Evolutionary conservation across 495 filamentous ascomycete genomes (phyloP), one percentile per base, ranked within the genome.

Genomic region (Penicillium argentinense): DNA sequence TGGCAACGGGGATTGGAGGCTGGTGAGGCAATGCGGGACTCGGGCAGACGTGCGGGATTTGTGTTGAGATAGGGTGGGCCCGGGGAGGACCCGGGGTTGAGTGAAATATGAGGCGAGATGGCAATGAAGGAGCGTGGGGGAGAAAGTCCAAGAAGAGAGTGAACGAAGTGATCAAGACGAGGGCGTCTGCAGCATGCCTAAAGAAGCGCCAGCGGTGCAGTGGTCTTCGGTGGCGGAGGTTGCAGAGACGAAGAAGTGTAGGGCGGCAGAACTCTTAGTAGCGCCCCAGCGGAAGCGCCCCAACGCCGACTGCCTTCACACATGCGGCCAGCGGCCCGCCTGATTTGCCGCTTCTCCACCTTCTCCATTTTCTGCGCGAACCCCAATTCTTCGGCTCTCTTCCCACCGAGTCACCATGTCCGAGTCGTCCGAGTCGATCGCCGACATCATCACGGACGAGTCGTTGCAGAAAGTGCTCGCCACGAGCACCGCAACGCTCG

Each of bases 381-480:
- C n/a, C n/a, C n/a, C n/a, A n/a, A n/a, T n/a, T n/a, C n/a, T n/a
- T n/a, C n/a, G n/a, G n/a, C n/a, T n/a, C n/a, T n/a, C n/a, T n/a
- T n/a, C n/a, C n/a, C n/a, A n/a, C n/a, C n/a, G n/a, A n/a, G n/a
- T n/a, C 41, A 54, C 17, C 46, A 37, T n/a, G n/a, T n/a, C n/a
- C n/a, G n/a, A n/a, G n/a, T n/a, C n/a, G n/a, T n/a, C 23, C 24
- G 34, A 39, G 33, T 38, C 27, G 27, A 70, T 72, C 49, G 69
- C 80, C 59, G 74, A 80, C 26, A 78, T 86, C 56, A 80, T 93
- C 50, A 82, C 81, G 22, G 87, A 95, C 61, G 72, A 83, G 11
- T 75, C 79, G 30, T 80, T 95, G 16, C 67, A 74, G 37, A 76
- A 83, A n/a, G 88, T 89, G 44, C 76, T 95, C 24, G 73, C 82